These are phyloP conservation scores for Fusarium oligoseptatum DNA, from an alignment of 2,329 filamentous ascomycete genomes.

Conservation along the genomic window DNA sequence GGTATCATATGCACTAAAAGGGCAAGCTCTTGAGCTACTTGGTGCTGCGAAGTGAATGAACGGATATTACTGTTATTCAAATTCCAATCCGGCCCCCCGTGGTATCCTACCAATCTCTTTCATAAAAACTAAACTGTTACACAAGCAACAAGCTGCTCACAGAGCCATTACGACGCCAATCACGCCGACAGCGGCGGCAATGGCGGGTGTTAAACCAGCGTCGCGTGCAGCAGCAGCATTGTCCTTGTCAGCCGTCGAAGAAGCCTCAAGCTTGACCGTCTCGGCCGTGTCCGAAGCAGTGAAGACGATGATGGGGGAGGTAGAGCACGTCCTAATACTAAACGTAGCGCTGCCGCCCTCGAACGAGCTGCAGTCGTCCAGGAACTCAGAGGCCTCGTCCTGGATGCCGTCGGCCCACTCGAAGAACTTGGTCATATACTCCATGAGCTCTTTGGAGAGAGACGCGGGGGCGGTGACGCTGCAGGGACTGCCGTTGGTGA, in stretches of 20 bases:
- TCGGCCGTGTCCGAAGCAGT: background rate
- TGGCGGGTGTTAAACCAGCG: background rate
- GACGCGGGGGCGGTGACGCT: conserved; percentile 2
- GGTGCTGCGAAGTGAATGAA: background rate
- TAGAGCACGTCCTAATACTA: background rate
- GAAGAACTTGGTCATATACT: background rate
- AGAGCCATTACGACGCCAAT: background rate
- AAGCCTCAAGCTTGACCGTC: background rate
- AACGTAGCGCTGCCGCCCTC: background rate
- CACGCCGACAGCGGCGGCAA: background rate
- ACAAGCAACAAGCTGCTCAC: background rate
- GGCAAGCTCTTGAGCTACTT: background rate
- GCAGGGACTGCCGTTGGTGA: background rate
- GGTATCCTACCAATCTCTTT: background rate
- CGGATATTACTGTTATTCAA: background rate
- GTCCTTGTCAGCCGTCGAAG: background rate
- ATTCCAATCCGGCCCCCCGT: background rate
- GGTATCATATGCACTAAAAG: background rate
- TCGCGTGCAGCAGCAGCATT: background rate
- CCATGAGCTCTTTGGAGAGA: conserved; percentile 6
- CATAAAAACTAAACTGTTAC: background rate
- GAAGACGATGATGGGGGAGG: background rate
- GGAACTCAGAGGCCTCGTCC: background rate
- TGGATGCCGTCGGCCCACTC: background rate
- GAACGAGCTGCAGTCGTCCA: background rate